Conservation (phyloP, 208 protist species). For the Leishmania guyanensis region DNA sequence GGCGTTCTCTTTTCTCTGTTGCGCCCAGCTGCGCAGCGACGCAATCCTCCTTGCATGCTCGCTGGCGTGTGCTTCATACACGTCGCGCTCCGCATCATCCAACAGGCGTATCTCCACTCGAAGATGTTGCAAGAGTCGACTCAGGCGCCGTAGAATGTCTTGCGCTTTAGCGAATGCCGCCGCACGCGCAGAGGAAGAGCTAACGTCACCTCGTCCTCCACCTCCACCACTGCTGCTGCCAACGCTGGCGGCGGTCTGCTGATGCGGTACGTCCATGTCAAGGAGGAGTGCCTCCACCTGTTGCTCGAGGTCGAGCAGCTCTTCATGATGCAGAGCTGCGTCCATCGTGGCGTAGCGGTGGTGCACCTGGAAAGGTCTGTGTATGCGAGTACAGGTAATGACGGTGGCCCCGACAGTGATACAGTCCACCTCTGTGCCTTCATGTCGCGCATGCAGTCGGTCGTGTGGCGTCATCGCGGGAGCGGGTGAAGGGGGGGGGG, state of each 20-base stretch:
- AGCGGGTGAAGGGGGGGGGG: neutral
- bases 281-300: constrained; percentile 41
- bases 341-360: constrained; percentile 28
- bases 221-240: constrained; percentile 3
- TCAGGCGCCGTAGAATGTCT: constrained; percentile 41
- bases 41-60: constrained; percentile 32
- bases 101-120: constrained; percentile 64
- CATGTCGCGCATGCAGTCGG: neutral
- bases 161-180: constrained; percentile 36
- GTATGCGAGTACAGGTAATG: neutral
- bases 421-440: neutral
- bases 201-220: constrained; percentile 1
- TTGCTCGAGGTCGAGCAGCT: constrained; percentile 58
- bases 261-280: constrained; percentile 4
- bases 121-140: constrained; percentile 59
- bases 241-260: neutral
- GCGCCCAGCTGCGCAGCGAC: constrained; percentile 24
- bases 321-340: constrained; percentile 60
- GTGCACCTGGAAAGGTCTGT: neutral
- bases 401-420: neutral
- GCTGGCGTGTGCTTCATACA: constrained; percentile 28
- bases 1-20: constrained; percentile 26
- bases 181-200: constrained; percentile 9
- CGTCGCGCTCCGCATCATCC: constrained; percentile 34
- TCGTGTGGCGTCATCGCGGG: neutral